These are phyloP conservation scores for Trichoderma hamatum DNA, from an alignment of 2,329 filamentous ascomycete genomes.

Conservation along the genomic window DNA sequence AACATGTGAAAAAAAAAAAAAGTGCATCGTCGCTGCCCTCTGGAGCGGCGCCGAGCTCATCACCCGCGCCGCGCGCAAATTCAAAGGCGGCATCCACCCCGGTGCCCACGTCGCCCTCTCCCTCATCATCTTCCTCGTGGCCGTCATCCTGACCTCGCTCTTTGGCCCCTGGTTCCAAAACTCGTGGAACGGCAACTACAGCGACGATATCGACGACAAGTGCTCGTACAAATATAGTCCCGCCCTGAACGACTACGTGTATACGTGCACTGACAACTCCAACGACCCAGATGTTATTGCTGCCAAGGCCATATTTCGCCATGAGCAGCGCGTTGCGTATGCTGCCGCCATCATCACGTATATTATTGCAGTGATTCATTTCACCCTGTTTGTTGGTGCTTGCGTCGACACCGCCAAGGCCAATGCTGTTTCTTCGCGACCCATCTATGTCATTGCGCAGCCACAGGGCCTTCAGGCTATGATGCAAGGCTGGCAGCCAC, in stretches of 20 bases:
- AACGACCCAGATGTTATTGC: neutral
- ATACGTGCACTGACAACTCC: neutral
- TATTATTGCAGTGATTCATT: conserved; percentile 35
- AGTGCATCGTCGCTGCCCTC: conserved; percentile 42
- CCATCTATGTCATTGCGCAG: conserved; percentile 35
- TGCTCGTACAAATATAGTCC: neutral
- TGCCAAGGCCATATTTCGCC: neutral
- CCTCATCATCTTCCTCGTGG: conserved; percentile 46
- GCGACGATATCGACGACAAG: neutral
- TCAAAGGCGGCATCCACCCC: conserved; percentile 46
- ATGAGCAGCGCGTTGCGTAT: conserved; percentile 30
- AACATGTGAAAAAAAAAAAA: conserved; percentile 29
- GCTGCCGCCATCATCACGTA: conserved; percentile 27
- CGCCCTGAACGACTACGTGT: neutral
- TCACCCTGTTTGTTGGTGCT: conserved; percentile 46
- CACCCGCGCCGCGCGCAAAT: conserved; percentile 39
- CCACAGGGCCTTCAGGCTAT: conserved; percentile 31
- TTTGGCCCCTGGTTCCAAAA: conserved; percentile 29
- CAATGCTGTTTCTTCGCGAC: conserved; percentile 33
- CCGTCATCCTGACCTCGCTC: conserved; percentile 35
- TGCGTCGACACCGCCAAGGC: conserved; percentile 44
- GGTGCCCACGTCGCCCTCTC: conserved; percentile 48
- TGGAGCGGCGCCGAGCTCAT: conserved; percentile 47
- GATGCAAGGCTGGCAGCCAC: conserved; percentile 38
- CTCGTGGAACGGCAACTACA: conserved; percentile 24